These are phyloP conservation scores for Fusarium mundagurra DNA, from an alignment of 2,329 filamentous ascomycete species.

Conservation along the genomic window DNA sequence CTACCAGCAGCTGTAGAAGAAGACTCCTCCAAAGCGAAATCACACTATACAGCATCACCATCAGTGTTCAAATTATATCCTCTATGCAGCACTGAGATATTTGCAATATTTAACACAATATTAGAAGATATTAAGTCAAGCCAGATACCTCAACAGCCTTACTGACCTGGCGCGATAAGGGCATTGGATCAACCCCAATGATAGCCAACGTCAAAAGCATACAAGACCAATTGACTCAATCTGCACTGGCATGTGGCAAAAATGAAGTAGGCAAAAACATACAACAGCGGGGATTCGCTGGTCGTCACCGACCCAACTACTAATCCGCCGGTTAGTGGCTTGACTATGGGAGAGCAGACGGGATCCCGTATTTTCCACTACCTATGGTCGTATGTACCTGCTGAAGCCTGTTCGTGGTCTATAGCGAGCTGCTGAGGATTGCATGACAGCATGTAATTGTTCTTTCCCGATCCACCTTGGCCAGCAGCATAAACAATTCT, in stretches of 20 bases:
- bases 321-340: background rate
- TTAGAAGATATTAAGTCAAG: no score
- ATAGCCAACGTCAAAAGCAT: background rate
- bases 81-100: no score
- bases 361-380: background rate
- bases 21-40: background rate
- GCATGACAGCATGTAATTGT: background rate
- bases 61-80: no score
- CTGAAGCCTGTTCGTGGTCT: accelerated
- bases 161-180: background rate
- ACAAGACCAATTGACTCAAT: background rate
- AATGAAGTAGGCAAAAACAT: background rate
- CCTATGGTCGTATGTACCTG: background rate
- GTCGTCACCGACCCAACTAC: background rate
- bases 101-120: no score
- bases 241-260: background rate
- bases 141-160: no score
- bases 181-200: accelerated
- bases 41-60: no score
- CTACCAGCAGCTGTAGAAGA: background rate
- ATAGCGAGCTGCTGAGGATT: accelerated
- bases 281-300: background rate
- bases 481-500: background rate
- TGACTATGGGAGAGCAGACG: background rate
- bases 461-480: background rate